Evolutionary conservation across 805 yeast genomes (phyloP), one percentile per base, ranked within the genome.

Genomic region (Candida nonsorbophila): DNA sequence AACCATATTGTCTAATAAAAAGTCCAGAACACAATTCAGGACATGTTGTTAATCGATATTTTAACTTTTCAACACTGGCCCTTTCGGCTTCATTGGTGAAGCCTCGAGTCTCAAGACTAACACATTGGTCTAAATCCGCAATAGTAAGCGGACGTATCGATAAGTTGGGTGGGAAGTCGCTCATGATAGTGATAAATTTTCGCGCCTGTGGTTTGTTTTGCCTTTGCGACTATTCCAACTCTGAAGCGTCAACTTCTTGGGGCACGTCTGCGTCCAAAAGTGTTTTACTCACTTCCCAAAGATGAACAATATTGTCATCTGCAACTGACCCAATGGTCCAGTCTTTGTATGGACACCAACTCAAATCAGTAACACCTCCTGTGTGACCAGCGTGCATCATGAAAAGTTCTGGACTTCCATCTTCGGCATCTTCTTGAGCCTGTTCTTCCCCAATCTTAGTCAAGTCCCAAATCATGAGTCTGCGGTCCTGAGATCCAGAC

Each of bases 341-440:
- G n/a, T 84, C 84, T 34, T 77, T 67, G 41, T 66, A 74, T 5
- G 79, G 77, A 47, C 78, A 80, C 67, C 84, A 78, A 19, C 77
- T 70, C 41, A 84, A 64, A 50, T 84, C 94, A 24, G 79, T 77
- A 11, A 84, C 79, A 5, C 80, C 67, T 11, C 85, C 80, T 12
- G 87, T 79, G 49, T 86, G 95, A 13, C 95, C 95, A 21, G 94
- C 94, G 50, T 86, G 95, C 79, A 86, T 82, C 87, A 85, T 82
- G 44, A 85, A 63, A 20, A 86, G 57, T 52, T 86, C 96, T 4
- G 95, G 90, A 16, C 82, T 82, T 22, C 94, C 96, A 46, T 86
- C 96, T 40, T 83, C 94, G 17, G 86, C 83, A 49, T 86, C 95
- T 42, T 85, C 95, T 41, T 77, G 87, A 9, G 69, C 69, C 52